phyloP scores from a whole-genome alignment of 257 asterid genomes.

The Prunella vulgaris region DNA sequence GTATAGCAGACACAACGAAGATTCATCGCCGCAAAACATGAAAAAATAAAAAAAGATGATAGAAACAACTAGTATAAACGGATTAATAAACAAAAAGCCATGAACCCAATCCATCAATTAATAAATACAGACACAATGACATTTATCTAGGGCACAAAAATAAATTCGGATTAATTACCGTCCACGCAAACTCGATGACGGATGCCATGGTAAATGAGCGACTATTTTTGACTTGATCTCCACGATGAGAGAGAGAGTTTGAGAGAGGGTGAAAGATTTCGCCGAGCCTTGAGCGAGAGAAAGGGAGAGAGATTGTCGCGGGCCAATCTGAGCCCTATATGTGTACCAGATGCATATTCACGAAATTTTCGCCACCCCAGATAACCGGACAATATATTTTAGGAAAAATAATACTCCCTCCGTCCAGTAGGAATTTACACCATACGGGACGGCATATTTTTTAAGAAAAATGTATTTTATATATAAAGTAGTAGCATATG shows the following conservation, averaged over 20 bases:
- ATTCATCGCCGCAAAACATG: background rate
- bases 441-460: no score
- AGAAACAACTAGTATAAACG: background rate
- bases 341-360: conserved; percentile 1
- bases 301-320: conserved; percentile 25
- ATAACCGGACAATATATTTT: background rate
- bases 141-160: conserved; percentile 28
- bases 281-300: background rate
- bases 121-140: background rate
- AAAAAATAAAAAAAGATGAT: background rate
- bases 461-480: no score
- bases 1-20: background rate
- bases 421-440: no score
- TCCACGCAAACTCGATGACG: conserved; percentile 35
- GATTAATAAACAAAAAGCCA: conserved; percentile 5
- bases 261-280: conserved; percentile 1
- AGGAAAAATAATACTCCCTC: no score
- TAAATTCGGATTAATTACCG: conserved; percentile 14
- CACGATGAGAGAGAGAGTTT: conserved; percentile 1
- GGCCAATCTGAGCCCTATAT: conserved; percentile 24
- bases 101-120: conserved; percentile 5
- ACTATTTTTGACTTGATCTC: conserved; percentile 15
- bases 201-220: conserved; percentile 27
- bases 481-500: no score
- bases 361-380: background rate